phyloP scores from a whole-genome alignment of 805 yeast species.

The Wickerhamiella kurtzmanii region DNA sequence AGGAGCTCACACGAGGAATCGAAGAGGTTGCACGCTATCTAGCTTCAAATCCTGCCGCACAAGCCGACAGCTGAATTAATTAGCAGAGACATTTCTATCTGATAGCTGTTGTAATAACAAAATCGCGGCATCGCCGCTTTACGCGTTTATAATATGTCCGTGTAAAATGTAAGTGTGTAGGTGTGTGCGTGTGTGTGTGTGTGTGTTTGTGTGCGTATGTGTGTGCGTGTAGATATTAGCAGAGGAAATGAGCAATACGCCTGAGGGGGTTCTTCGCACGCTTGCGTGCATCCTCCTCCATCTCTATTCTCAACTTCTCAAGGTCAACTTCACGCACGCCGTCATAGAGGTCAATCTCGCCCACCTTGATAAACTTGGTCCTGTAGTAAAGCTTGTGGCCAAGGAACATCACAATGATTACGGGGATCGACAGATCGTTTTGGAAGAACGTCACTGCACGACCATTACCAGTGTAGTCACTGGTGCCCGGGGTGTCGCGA shows the following conservation, averaged over 20 bases:
- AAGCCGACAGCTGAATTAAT: neutral
- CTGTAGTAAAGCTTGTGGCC: constrained; percentile 23
- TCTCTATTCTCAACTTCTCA: constrained; percentile 38
- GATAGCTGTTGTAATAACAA: no score
- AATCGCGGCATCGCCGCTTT: neutral
- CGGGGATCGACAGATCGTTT: constrained; percentile 36
- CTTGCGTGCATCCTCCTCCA: constrained; percentile 38
- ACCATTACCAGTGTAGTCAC: neutral
- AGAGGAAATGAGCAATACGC: constrained; percentile 7
- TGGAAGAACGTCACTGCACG: constrained; percentile 19
- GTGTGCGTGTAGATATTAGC: constrained; percentile 4
- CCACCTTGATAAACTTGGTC: constrained; percentile 31
- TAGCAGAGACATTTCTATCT: no score
- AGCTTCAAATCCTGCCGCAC: neutral
- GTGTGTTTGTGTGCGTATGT: neutral
- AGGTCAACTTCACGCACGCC: constrained; percentile 48
- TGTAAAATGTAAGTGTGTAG: neutral
- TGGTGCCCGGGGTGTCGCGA: constrained; percentile 17
- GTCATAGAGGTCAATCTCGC: constrained; percentile 44
- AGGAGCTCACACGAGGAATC: constrained; percentile 7
- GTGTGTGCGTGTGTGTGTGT: neutral
- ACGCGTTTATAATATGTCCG: neutral
- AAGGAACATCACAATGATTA: constrained; percentile 11
- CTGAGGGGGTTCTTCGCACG: constrained; percentile 24
- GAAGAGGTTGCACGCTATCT: constrained; percentile 2